Percentiles rank a stretch among this genome's conserved stretches.
Conservation (phyloP, 331 rosid species). For the Acacia concinna region DNA sequence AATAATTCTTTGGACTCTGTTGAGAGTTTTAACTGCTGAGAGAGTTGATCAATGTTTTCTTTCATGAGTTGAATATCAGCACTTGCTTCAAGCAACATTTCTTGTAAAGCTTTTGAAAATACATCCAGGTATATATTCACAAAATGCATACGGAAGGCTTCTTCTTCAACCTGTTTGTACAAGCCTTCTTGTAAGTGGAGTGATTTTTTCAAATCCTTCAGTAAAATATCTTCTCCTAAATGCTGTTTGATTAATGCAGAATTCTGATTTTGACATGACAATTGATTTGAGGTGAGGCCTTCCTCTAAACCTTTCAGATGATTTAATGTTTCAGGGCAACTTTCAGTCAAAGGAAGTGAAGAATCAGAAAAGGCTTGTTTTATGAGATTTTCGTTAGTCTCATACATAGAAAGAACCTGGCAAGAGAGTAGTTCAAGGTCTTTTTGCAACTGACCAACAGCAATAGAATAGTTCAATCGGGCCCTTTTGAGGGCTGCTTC, state of each 20-base stretch:
- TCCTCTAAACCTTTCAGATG: conserved; percentile 50
- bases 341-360: conserved; percentile 51
- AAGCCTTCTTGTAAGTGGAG: conserved; percentile 76
- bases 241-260: conserved; percentile 53
- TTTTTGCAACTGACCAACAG: conserved; percentile 92
- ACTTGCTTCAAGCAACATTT: conserved; percentile 73
- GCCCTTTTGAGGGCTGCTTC: conserved; percentile 97
- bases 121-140: conserved; percentile 76
- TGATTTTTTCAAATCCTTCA: conserved; percentile 70
- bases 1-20: conserved; percentile 72
- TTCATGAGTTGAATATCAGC: conserved; percentile 53
- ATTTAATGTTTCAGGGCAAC: conserved; percentile 41
- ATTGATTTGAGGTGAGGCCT: conserved; percentile 42
- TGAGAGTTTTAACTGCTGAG: conserved; percentile 66
- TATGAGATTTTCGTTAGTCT: conserved; percentile 87
- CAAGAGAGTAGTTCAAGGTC: conserved; percentile 88
- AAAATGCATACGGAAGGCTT: conserved; percentile 69
- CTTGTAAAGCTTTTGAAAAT: conserved; percentile 78
- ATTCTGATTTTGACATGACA: conserved; percentile 47
- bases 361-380: conserved; percentile 78
- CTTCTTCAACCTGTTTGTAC: conserved; percentile 88
- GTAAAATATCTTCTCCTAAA: conserved; percentile 55
- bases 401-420: conserved; percentile 90
- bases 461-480: conserved; percentile 93
- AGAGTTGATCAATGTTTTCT: conserved; percentile 59